Evolutionary conservation across 768 basidiomycete species (phyloP), one percentile per base, ranked within the genome.

Genomic region (Scleroderma citrinum): DNA sequence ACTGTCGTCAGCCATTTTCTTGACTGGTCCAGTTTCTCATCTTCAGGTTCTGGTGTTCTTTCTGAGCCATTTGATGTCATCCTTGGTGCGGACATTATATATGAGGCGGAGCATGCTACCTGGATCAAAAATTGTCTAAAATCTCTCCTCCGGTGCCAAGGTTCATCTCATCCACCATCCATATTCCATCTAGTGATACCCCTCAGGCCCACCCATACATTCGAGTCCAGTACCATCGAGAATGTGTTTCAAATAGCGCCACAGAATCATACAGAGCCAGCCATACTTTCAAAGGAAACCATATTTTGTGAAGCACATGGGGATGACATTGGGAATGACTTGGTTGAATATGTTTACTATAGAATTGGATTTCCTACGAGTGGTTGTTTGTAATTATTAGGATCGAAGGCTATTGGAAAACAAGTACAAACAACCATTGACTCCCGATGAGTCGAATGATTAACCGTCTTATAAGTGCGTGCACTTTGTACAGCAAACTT

Each of bases 111-210:
- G 6, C 78, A 80, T 39, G 73, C 76, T 0, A 20, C 53, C 1
- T 77, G 76, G 74, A 72, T 82, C 52, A 67, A 66, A 5, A 62
- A 65, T 19, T 73, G 72, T 41, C 71, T 80, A 36, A 52, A 56
- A 10, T 56, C 47, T 1, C 63, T 76, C 16, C 67, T 81, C 26
- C 60, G 64, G 14, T 51, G 41, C 37, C 65, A 50, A 7, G 32
- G 30, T 7, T 46, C 42, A 2, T 24, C 20, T 34, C 5, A 47
- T 37, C 2, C 14, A 17, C 1, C 57, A 2, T 20, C 46, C 3
- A 23, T 11, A 19, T 92, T 92, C 63, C 86, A 90, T 56, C 76
- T 92, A 13, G 73, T 90, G 43, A 78, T 91, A n/a, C 87, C 90
- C 1, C 70, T 87, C 4, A 84, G 91, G 1, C 62, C 71, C 0